Evolutionary conservation across 805 yeast species (phyloP), one percentile per base, ranked within the genome.

Genomic region (Kuraishia ogatae): DNA sequence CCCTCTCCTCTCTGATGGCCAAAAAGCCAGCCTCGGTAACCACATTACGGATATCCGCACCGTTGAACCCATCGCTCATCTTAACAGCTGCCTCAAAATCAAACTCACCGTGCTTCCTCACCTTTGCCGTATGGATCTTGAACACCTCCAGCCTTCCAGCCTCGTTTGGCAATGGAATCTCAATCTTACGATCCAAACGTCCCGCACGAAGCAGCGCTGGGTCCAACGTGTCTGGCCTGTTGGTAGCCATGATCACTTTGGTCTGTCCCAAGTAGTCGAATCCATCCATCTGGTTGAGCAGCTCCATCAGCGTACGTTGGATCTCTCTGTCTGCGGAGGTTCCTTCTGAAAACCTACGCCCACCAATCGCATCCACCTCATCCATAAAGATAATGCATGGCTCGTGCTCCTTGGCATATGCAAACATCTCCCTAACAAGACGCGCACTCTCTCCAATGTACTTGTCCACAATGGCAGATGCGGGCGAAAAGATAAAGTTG

Each of bases 361-460:
- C 99, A 67, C 99, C 99, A 71, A 93, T 93, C 57, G 99, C 99
- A 76, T 94, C 99, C 59, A 93, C 85, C 78, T 93, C 99, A 75
- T 93, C 99, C 97, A 93, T 92, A 69, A 93, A 93, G 56, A 93
- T 94, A 67, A 94, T 92, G 74, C 98, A 93, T 19, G 98, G 98
- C 69, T 89, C 98, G 70, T 93, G 98, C 66, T 93, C 99, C 68
- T 84, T 91, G 48, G 98, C 99, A 73, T 93, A 94, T 53, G 96
- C 87, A 73, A 93, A 93, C 98, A 93, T 94, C 70, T 93, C 99
- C 75, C 99, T 84, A 61, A 93, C 90, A 68, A 93, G 80, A 66
- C 99, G 83, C 0, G 99, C 98, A 21, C 96, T 87, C 71, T 93
- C 99, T 67, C 99, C 99, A 67, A 93, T 93, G 73, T 94, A 93